Conservation (phyloP, 164 flowering plant genomes). For the Warburgia ugandensis region DNA sequence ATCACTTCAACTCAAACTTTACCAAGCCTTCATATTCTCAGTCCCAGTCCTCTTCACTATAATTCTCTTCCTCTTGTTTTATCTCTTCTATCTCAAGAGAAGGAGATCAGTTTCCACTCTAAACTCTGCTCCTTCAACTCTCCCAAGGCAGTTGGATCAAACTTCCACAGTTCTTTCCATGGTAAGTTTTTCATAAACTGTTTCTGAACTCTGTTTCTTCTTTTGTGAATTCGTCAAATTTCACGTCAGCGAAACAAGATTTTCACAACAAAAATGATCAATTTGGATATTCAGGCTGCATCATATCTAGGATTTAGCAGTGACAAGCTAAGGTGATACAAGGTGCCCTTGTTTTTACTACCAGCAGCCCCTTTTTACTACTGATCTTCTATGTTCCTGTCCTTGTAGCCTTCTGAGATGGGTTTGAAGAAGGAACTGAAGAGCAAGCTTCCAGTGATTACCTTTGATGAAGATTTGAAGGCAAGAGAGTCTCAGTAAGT, state of each 20-base stretch:
- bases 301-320: too few relatives aligned
- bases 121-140: slow-evolving; percentile 25
- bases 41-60: slow-evolving; percentile 53
- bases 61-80: slow-evolving; percentile 46
- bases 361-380: too few relatives aligned
- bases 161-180: slow-evolving; percentile 19
- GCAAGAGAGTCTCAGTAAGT: slow-evolving; percentile 63
- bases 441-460: slow-evolving; percentile 46
- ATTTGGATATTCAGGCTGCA: too few relatives aligned
- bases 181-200: too few relatives aligned
- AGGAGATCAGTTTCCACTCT: slow-evolving; percentile 41
- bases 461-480: slow-evolving; percentile 43
- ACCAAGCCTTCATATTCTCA: slow-evolving; percentile 57
- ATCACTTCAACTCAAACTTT: slow-evolving; percentile 43
- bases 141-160: slow-evolving; percentile 24
- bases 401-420: slow-evolving; percentile 30
- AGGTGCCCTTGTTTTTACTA: too few relatives aligned
- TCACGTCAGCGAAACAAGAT: too few relatives aligned
- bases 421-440: slow-evolving; percentile 46
- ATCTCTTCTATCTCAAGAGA: slow-evolving; percentile 56
- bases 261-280: too few relatives aligned
- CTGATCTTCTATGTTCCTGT: slow-evolving; percentile 1
- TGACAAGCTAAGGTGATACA: too few relatives aligned
- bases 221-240: too few relatives aligned
- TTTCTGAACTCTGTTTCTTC: too few relatives aligned